A percentile compares a stretch with the other conserved stretches of the same genome.
phyloP scores from a whole-genome alignment of 805 yeast species.

The Debaryomyces maramus region DNA sequence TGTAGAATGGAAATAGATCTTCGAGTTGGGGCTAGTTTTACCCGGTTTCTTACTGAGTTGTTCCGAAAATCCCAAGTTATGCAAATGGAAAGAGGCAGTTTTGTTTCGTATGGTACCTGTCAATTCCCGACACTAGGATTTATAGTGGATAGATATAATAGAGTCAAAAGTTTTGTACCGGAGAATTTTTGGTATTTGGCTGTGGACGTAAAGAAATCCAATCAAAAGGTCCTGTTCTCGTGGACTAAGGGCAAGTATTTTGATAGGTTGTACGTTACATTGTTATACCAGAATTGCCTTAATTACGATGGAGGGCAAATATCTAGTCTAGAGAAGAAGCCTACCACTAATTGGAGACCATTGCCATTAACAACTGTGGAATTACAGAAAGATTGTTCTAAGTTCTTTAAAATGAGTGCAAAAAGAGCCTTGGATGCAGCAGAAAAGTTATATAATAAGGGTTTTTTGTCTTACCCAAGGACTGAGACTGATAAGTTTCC shows the following conservation, averaged over 20 bases:
- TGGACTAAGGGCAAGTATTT: constrained; percentile 77
- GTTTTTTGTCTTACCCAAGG: constrained; percentile 92
- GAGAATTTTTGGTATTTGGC: constrained; percentile 82
- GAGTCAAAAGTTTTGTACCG: constrained; percentile 67
- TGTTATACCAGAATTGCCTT: constrained; percentile 69
- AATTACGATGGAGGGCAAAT: constrained; percentile 52
- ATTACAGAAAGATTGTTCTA: constrained; percentile 82
- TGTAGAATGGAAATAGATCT: constrained; percentile 87
- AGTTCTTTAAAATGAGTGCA: constrained; percentile 72
- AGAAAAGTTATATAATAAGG: constrained; percentile 80
- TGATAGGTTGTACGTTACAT: constrained; percentile 64
- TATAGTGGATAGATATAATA: constrained; percentile 84
- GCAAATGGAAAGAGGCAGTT: constrained; percentile 21
- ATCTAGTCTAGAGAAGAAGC: constrained; percentile 51
- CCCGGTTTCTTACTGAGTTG: constrained; percentile 69
- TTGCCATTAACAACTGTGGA: constrained; percentile 93
- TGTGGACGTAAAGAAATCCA: constrained; percentile 48
- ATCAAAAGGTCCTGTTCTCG: constrained; percentile 43
- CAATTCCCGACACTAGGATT: constrained; percentile 97
- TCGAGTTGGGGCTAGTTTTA: constrained; percentile 85
- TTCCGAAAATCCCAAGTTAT: constrained; percentile 37
- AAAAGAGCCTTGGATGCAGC: constrained; percentile 75
- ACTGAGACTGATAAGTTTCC: constrained; percentile 95
- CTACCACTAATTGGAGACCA: constrained; percentile 78
- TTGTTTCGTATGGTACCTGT: constrained; percentile 84